phyloP scores from a whole-genome alignment of 169 alveolate genomes.

The Plasmodium cynomolgi region DNA sequence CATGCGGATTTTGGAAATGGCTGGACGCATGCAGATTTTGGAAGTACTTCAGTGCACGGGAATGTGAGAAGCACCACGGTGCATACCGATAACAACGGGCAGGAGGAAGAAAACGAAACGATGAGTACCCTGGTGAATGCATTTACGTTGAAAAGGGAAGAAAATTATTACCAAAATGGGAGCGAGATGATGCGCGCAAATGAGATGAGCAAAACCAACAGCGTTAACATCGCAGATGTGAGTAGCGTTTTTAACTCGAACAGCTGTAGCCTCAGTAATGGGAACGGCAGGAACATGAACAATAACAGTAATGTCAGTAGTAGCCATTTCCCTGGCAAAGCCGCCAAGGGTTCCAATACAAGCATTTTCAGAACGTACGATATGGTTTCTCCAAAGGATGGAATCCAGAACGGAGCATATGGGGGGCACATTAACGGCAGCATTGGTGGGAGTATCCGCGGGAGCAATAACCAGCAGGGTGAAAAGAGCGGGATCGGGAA shows the following conservation, averaged over 20 bases:
- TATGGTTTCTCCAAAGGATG: background rate
- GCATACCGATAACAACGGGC: background rate
- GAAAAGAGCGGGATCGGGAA: background rate
- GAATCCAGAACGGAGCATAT: background rate
- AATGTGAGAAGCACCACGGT: background rate
- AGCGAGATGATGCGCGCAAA: background rate
- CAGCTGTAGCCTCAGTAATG: background rate
- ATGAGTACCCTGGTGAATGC: background rate
- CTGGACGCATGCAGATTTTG: background rate
- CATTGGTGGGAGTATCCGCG: background rate
- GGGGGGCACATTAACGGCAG: background rate
- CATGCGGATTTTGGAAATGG: background rate
- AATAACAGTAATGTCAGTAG: background rate
- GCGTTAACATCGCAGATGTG: background rate
- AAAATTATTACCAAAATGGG: conserved; percentile 7
- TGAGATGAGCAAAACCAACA: conserved; percentile 14
- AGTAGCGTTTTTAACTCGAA: background rate
- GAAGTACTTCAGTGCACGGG: background rate
- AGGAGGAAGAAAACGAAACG: background rate
- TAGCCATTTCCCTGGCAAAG: background rate
- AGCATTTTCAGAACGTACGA: background rate
- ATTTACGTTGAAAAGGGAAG: background rate
- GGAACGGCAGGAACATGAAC: background rate
- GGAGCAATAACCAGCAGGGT: background rate
- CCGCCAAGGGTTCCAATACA: background rate